Evolutionary conservation across 768 basidiomycete species (phyloP).

Genomic region (Chalciporus chontae): DNA sequence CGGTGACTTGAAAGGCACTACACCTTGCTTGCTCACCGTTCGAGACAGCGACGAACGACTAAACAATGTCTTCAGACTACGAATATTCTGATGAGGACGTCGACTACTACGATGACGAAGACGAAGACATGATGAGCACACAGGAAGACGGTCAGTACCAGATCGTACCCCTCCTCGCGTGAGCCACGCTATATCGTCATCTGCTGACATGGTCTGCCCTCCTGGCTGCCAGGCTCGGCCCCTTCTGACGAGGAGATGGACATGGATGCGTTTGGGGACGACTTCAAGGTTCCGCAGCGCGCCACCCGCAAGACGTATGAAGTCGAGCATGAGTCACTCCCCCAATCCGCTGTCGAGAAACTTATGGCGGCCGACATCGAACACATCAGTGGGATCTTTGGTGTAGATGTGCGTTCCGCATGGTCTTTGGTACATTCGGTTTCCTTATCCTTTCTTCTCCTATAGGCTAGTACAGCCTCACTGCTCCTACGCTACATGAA

Average conservation of each 20-base stretch:
- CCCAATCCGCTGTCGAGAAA: slow-evolving; percentile 68
- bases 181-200: slow-evolving; percentile 15
- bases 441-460: not conserved
- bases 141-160: slow-evolving; percentile 51
- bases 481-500: slow-evolving; percentile 77
- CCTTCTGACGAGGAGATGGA: slow-evolving; percentile 63
- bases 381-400: slow-evolving; percentile 84
- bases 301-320: slow-evolving; percentile 72
- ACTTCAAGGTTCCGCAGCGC: slow-evolving; percentile 56
- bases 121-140: slow-evolving; percentile 60
- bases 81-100: slow-evolving; percentile 67
- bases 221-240: slow-evolving; percentile 34
- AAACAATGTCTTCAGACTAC: slow-evolving; percentile 59
- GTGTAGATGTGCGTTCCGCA: slow-evolving; percentile 73
- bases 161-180: slow-evolving; percentile 14
- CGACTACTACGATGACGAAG: slow-evolving; percentile 68
- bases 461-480: slow-evolving; percentile 63
- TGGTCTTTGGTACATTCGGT: not conserved
- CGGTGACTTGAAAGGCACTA: slow-evolving; percentile 3
- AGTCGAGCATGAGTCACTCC: slow-evolving; percentile 77
- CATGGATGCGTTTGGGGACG: slow-evolving; percentile 61
- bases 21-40: slow-evolving; percentile 17
- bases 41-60: slow-evolving; percentile 15
- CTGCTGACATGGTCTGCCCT: slow-evolving; percentile 20
- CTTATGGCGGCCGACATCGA: slow-evolving; percentile 77